phyloP scores from a whole-genome alignment of 179 eudicot genomes.

The Actinidia chinensis region DNA sequence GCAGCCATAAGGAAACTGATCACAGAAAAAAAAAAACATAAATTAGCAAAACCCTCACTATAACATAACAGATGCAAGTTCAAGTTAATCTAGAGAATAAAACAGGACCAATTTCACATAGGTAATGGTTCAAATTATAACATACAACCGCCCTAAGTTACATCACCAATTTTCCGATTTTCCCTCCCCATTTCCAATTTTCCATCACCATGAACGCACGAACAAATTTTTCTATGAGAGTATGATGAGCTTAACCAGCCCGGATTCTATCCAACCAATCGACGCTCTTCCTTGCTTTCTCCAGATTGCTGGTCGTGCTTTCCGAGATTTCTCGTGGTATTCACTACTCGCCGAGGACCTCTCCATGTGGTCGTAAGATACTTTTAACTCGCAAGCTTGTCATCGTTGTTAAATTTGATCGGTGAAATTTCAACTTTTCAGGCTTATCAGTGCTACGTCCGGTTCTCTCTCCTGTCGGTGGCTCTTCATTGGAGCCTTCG shows the following conservation, averaged over 20 bases:
- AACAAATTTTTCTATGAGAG: neutral
- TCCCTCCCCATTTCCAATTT: constrained; percentile 7
- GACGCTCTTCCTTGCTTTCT: constrained; percentile 75
- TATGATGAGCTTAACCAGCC: constrained; percentile 29
- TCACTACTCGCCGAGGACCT: constrained; percentile 86
- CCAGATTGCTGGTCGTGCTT: constrained; percentile 70
- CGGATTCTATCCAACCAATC: constrained; percentile 88
- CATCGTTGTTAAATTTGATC: constrained; percentile 48
- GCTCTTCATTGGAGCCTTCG: constrained; percentile 68
- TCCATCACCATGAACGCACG: constrained; percentile 4
- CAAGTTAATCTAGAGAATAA: neutral
- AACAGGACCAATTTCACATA: neutral
- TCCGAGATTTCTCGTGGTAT: constrained; percentile 59
- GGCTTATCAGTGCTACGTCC: constrained; percentile 58
- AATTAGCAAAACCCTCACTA: neutral
- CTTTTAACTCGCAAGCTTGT: constrained; percentile 57
- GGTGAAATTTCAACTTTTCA: constrained; percentile 45
- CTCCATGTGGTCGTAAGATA: constrained; percentile 73
- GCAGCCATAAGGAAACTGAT: neutral
- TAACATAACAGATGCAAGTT: constrained; percentile 6
- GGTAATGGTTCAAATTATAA: constrained; percentile 13
- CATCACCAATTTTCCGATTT: constrained; percentile 7
- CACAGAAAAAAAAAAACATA: neutral
- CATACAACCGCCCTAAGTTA: constrained; percentile 23
- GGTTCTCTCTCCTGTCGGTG: constrained; percentile 66